Evolutionary conservation across 2,329 filamentous ascomycete species (phyloP), one percentile per base, ranked within the genome.

Genomic region (Metarhizium anisopliae): DNA sequence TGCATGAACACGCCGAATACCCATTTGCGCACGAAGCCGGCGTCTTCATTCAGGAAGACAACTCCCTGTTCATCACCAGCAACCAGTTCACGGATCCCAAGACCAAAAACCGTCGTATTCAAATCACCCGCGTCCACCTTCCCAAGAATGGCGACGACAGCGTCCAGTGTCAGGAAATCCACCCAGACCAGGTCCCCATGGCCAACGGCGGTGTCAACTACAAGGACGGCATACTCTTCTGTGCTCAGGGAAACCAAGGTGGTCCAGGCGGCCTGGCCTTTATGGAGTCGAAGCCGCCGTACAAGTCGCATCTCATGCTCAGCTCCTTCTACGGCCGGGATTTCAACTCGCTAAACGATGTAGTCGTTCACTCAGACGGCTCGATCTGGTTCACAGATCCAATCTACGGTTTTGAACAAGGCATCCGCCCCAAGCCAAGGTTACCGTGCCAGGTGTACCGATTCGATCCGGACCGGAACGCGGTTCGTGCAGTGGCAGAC

Each of bases 331-430:
- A 74, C 42, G 74, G 74, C 1, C 66, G 74, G 6, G 66, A 69
- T 2, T 80, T 80, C 63, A 79, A 78, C 61, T 77, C 73, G 2
- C 66, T 75, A 49, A 78, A 78, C 57, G 77, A 79, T 55, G 74
- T 79, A 3, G 71, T 77, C 6, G 65, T 75, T 14, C 66, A 70
- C 49, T 60, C 59, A 1, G 74, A 77, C 55, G 73, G 74, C 4
- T 67, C 66, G 6, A 68, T 80, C 29, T 79, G 76, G 75, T 79
- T 79, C 60, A 79, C 76, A 0, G 77, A 79, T 60, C 74, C 76
- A 0, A 66, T 69, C 8, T 79, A 80, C 61, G 78, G 77, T 8
- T 72, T 66, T 30, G 71, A 77, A 55, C 76, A 79, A 59, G 70
- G 74, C 10, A 75, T 77, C 59, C 68, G 77, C 10, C 72, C 71